Conservation (phyloP, 345 rosid species). For the Sonneratia caseolaris region DNA sequence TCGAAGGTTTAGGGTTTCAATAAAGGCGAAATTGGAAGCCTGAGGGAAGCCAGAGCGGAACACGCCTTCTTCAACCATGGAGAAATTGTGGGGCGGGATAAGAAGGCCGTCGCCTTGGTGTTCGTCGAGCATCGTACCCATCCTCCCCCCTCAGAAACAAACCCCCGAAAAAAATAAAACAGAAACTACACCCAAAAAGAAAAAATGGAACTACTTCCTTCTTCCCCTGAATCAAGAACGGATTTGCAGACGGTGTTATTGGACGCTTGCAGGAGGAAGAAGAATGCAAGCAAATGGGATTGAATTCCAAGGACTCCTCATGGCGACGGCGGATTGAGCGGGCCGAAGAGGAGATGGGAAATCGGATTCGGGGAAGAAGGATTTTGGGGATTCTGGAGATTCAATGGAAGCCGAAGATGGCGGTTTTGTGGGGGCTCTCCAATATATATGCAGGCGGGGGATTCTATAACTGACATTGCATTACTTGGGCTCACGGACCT, state of each 20-base stretch:
- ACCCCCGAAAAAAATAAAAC: background rate
- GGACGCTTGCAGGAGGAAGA: background rate
- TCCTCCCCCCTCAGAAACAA: background rate
- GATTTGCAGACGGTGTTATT: background rate
- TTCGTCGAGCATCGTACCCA: conserved; percentile 10
- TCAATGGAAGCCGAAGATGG: background rate
- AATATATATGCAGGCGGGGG: background rate
- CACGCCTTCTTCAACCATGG: conserved; percentile 57
- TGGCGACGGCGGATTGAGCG: background rate
- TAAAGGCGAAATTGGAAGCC: conserved; percentile 53
- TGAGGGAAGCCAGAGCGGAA: conserved; percentile 74
- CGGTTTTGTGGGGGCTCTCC: background rate
- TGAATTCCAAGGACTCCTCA: background rate
- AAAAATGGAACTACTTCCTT: background rate
- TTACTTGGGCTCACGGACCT: background rate
- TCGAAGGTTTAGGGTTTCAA: conserved; percentile 50
- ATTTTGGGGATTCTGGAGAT: background rate
- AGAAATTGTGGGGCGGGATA: conserved; percentile 69
- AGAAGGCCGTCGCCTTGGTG: conserved; percentile 31
- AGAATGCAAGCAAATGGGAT: background rate
- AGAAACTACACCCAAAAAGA: background rate
- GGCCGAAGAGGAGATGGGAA: background rate
- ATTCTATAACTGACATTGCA: background rate
- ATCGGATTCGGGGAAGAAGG: background rate
- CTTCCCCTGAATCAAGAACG: background rate